Conservation (phyloP, 352 stramenopile species). For the Globisporangium orthogonon region DNA sequence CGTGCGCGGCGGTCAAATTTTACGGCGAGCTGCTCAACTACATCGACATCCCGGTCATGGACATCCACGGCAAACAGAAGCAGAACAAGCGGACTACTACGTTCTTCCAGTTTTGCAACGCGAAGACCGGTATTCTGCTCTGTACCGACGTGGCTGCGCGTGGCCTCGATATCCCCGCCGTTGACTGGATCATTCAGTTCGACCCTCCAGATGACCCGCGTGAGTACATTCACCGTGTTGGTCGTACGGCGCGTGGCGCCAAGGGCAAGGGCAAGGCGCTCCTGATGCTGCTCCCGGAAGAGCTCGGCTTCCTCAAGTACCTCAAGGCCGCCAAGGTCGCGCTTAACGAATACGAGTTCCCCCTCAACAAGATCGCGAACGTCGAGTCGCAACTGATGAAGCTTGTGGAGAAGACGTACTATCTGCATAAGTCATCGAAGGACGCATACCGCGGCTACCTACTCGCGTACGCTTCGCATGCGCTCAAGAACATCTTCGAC, state of each 20-base stretch:
- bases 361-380: slow-evolving; percentile 96
- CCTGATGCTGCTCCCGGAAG: slow-evolving; percentile 97
- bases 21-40: slow-evolving; percentile 99
- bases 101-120: slow-evolving; percentile 99
- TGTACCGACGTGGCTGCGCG: slow-evolving; percentile 98
- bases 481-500: slow-evolving; percentile 98
- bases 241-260: slow-evolving; percentile 82
- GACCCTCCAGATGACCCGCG: slow-evolving; percentile 97
- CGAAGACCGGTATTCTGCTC: slow-evolving; percentile 94
- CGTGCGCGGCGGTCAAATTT: slow-evolving; percentile 97
- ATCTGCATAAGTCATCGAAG: slow-evolving; percentile 95
- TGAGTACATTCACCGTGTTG: slow-evolving; percentile 97
- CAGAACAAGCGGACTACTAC: slow-evolving; percentile 98
- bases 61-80: slow-evolving; percentile 99
- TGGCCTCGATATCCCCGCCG: slow-evolving; percentile 95
- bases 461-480: slow-evolving; percentile 96
- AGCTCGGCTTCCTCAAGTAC: slow-evolving; percentile 98
- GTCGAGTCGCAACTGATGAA: slow-evolving; percentile 96
- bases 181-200: slow-evolving; percentile 99
- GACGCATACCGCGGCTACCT: slow-evolving; percentile 98
- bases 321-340: slow-evolving; percentile 96
- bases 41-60: slow-evolving; percentile 97
- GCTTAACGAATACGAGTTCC: slow-evolving; percentile 99
- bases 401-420: slow-evolving; percentile 99
- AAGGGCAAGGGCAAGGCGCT: slow-evolving; percentile 91